A percentile compares a stretch with the other conserved stretches of the same genome.
Evolutionary conservation across 306 rosid genomes (phyloP).

Genomic region (Citrullus colocynthis): DNA sequence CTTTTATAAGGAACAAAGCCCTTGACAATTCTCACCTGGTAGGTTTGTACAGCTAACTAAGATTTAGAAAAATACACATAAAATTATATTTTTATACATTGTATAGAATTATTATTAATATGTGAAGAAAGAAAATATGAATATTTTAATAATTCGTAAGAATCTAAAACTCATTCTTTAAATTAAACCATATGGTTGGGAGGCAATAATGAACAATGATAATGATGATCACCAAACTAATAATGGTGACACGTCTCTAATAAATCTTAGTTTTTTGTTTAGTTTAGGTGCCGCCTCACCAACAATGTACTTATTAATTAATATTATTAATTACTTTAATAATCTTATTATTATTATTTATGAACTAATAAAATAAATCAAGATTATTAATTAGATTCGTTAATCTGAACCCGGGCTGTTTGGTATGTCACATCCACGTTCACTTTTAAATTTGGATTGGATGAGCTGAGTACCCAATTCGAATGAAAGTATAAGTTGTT

Average conservation of each 20-base stretch:
- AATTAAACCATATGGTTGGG: background rate
- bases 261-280: constrained; percentile 3
- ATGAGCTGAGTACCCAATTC: background rate
- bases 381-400: background rate
- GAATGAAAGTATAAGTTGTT: too few relatives aligned
- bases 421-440: background rate
- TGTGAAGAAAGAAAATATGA: background rate
- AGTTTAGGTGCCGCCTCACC: constrained; percentile 8
- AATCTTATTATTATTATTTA: background rate
- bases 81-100: background rate
- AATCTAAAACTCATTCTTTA: background rate
- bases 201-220: background rate
- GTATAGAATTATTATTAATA: background rate
- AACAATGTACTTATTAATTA: background rate
- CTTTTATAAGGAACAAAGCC: background rate
- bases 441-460: background rate
- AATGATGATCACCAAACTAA: background rate
- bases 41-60: background rate
- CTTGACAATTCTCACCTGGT: background rate
- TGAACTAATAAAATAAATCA: too few relatives aligned
- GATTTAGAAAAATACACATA: background rate
- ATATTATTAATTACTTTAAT: background rate
- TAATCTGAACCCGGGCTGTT: constrained; percentile 5
- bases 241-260: constrained; percentile 2
- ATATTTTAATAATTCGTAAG: background rate